A percentile compares a stretch with the other conserved stretches of the same genome.
Evolutionary conservation across 2,329 filamentous ascomycete genomes (phyloP).

Genomic region (Sphaerulina vaccinii): DNA sequence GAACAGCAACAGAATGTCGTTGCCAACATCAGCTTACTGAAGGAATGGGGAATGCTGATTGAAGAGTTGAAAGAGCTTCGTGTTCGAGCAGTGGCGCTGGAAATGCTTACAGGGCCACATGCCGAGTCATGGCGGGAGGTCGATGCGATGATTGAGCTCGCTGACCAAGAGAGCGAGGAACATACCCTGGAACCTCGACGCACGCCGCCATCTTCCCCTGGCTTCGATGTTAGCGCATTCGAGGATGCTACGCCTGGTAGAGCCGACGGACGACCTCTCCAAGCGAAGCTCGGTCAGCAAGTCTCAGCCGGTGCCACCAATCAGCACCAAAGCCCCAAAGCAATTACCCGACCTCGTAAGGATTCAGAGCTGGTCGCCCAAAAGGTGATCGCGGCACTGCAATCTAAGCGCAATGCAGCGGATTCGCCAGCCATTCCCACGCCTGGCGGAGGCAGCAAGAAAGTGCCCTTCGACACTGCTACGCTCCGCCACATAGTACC

Average conservation of each 20-base stretch:
- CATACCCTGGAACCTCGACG: conserved; percentile 49
- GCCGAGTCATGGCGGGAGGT: conserved; percentile 72
- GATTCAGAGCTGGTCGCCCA: conserved; percentile 60
- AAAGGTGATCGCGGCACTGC: conserved; percentile 61
- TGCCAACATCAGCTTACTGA: conserved; percentile 78
- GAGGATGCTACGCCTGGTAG: conserved; percentile 43
- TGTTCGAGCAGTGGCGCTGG: conserved; percentile 65
- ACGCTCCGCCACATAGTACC: conserved; percentile 63
- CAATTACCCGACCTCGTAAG: conserved; percentile 50
- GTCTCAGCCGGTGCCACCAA: neutral
- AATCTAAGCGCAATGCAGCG: conserved; percentile 37
- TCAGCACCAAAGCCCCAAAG: conserved; percentile 16
- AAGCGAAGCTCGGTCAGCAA: conserved; percentile 7
- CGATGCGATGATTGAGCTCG: conserved; percentile 83
- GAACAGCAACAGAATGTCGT: conserved; percentile 79
- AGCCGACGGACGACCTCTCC: conserved; percentile 1
- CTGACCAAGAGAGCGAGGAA: conserved; percentile 64
- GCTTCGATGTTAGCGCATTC: conserved; percentile 58
- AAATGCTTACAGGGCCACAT: conserved; percentile 61
- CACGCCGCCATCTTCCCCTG: conserved; percentile 57
- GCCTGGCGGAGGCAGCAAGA: conserved; percentile 42
- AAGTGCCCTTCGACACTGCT: conserved; percentile 65
- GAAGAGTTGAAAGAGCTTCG: conserved; percentile 79
- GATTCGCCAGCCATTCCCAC: conserved; percentile 31
- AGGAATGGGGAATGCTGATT: conserved; percentile 76